Evolutionary conservation across 257 asterid species (phyloP), one percentile per base, ranked within the genome.

Genomic region (Solanum neorickii): DNA sequence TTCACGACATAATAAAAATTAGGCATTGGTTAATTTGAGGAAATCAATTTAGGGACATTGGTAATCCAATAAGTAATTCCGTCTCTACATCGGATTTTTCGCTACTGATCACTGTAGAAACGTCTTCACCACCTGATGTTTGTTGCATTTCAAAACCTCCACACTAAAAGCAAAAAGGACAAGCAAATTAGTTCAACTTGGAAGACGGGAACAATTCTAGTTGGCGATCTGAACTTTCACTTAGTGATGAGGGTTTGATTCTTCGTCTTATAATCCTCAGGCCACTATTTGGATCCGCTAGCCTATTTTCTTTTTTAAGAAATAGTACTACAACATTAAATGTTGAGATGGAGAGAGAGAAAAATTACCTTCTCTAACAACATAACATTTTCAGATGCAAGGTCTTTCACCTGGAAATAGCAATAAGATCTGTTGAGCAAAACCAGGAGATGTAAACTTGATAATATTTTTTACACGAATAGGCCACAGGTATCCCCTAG

Each of bases 31-130:
- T 37, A 37, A 37, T 37, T 37, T 37, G 39, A 37, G 1, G 20
- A 49, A 49, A 7, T 56, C 0, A 56, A 56, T 0, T 56, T 56
- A 18, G 65, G 12, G n/a, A 56, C 65, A 10, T n/a, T 1, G 98
- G 98, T 10, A 86, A 93, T 27, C 98, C 98, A 49, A 96, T 96
- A 91, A 91, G 93, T 91, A 96, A 73, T 42, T 94, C 95, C 8
- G 98, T 96, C 92, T 95, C 98, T 80, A 96, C 98, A 39, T 95
- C 96, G 23, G 95, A 93, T 60, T 92, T 91, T 87, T 94, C 98
- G 76, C 95, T 94, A 5, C 91, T 52, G 3, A 52, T 92, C 25
- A 92, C 98, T 27, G 90, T 69, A 5, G 91, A 87, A 12, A 73
- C 84, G 69, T 35, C 86, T 21, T 47, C 88, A 42, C 74, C 39